Evolutionary conservation across 306 rosid species (phyloP).

Genomic region (Macrotyloma uniflorum): DNA sequence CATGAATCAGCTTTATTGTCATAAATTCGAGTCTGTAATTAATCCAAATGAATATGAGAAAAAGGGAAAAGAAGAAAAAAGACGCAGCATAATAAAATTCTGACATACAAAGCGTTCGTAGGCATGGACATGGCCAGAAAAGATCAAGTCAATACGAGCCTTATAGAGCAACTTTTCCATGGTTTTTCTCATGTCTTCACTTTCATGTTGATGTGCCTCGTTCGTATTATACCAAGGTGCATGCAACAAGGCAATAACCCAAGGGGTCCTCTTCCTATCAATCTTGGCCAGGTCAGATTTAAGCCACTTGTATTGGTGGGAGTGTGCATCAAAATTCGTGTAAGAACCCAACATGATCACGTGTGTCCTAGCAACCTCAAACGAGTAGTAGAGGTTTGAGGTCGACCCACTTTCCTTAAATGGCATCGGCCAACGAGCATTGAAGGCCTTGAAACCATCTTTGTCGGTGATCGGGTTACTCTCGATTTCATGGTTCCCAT

Average conservation of each 20-base stretch:
- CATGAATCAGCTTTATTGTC: constrained; percentile 57
- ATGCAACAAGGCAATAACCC: constrained; percentile 64
- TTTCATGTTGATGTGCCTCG: constrained; percentile 74
- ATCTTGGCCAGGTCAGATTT: constrained; percentile 47
- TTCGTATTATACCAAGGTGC: constrained; percentile 86
- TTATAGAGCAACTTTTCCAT: constrained; percentile 62
- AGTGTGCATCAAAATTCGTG: constrained; percentile 42
- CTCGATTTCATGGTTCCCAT: constrained; percentile 81
- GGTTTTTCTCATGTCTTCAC: constrained; percentile 65
- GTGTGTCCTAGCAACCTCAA: constrained; percentile 52
- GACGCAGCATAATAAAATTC: neutral
- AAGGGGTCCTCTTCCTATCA: constrained; percentile 57
- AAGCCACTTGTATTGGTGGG: constrained; percentile 69
- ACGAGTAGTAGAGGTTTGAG: constrained; percentile 74
- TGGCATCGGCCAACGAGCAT: constrained; percentile 76
- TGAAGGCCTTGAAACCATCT: constrained; percentile 52
- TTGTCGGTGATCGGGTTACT: constrained; percentile 48
- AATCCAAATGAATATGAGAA: neutral
- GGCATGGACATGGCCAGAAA: constrained; percentile 80
- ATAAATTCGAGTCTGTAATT: constrained; percentile 61
- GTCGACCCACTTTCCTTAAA: constrained; percentile 56
- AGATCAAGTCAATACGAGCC: constrained; percentile 64
- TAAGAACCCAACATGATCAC: constrained; percentile 76
- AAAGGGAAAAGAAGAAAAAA: neutral
- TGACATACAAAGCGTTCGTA: constrained; percentile 76